Evolutionary conservation across 1,139 yeast genomes (phyloP).

Genomic region (Yamadazyma trypodendri): DNA sequence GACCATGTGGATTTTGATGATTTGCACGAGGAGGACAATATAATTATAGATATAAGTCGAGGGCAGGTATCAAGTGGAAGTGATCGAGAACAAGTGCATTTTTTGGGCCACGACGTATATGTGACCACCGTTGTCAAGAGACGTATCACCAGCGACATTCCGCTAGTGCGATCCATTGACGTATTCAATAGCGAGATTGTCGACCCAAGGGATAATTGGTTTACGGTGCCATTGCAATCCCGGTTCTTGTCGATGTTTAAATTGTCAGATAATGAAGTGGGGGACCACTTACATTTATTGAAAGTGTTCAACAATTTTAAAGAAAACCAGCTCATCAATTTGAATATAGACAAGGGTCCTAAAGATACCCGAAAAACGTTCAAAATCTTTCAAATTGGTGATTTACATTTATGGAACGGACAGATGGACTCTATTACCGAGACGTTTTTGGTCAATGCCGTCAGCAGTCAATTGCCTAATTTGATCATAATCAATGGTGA

Average conservation of each 20-base stretch:
- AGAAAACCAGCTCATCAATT: constrained; percentile 12
- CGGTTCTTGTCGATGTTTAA: constrained; percentile 9
- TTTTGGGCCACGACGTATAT: constrained; percentile 8
- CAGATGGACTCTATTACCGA: constrained; percentile 20
- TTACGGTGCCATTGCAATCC: constrained; percentile 5
- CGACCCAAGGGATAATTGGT: constrained; percentile 11
- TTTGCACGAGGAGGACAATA: constrained; percentile 2
- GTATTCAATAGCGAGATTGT: constrained; percentile 14
- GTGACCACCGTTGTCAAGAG: constrained; percentile 4
- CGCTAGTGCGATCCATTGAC: constrained; percentile 24
- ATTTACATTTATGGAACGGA: constrained; percentile 36
- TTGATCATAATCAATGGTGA: constrained; percentile 45
- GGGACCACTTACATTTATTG: constrained; percentile 7
- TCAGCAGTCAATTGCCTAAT: constrained; percentile 32
- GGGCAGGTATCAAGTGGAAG: too few species aligned
- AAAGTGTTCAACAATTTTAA: constrained; percentile 10
- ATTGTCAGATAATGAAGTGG: constrained; percentile 3
- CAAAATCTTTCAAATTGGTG: constrained; percentile 40
- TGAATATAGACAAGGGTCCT: constrained; percentile 8
- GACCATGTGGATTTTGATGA: background rate
- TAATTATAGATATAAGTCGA: constrained; percentile 7
- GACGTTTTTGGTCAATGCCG: constrained; percentile 28
- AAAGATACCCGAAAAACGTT: constrained; percentile 12
- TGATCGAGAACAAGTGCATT: background rate
- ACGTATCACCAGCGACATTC: constrained; percentile 2